These are phyloP conservation scores for Pythium guiyangense DNA, from an alignment of 352 stramenopile genomes.

Conservation along the genomic window DNA sequence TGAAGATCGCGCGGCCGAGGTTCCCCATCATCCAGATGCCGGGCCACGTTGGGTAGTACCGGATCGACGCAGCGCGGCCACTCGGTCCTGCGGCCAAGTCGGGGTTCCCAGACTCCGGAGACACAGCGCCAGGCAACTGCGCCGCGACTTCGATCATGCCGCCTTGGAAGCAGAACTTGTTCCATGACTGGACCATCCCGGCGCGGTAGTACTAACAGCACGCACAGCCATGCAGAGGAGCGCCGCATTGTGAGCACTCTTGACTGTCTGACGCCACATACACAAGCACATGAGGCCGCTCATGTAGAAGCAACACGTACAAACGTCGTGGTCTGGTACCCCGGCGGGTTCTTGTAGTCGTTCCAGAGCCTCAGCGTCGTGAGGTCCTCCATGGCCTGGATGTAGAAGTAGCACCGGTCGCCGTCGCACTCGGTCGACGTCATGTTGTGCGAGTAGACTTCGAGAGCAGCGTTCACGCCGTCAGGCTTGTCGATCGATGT, in stretches of 20 bases:
- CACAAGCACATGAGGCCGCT: no score
- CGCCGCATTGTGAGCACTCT: no score
- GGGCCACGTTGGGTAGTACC: constrained; percentile 53
- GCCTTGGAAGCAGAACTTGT: constrained; percentile 95
- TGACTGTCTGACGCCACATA: neutral
- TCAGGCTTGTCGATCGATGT: constrained; percentile 78
- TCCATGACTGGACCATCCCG: constrained; percentile 92
- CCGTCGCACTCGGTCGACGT: constrained; percentile 49
- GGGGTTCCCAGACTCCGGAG: constrained; percentile 39
- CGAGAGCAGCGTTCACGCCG: constrained; percentile 64
- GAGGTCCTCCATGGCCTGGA: constrained; percentile 39
- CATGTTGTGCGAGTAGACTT: constrained; percentile 74
- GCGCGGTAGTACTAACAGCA: constrained; percentile 36
- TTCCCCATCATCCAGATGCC: no score
- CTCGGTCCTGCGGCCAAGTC: constrained; percentile 39
- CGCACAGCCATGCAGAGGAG: constrained; percentile 69
- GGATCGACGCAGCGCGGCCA: constrained; percentile 45
- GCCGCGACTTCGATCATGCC: constrained; percentile 90
- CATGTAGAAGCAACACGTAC: neutral
- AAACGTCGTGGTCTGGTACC: constrained; percentile 41
- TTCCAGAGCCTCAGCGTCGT: constrained; percentile 54
- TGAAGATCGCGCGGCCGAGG: no score
- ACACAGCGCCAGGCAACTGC: constrained; percentile 74
- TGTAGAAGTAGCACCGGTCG: constrained; percentile 57
- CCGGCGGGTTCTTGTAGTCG: constrained; percentile 43